These are phyloP conservation scores for Mimosa bimucronata DNA, from an alignment of 306 rosid genomes.

Conservation along the genomic window DNA sequence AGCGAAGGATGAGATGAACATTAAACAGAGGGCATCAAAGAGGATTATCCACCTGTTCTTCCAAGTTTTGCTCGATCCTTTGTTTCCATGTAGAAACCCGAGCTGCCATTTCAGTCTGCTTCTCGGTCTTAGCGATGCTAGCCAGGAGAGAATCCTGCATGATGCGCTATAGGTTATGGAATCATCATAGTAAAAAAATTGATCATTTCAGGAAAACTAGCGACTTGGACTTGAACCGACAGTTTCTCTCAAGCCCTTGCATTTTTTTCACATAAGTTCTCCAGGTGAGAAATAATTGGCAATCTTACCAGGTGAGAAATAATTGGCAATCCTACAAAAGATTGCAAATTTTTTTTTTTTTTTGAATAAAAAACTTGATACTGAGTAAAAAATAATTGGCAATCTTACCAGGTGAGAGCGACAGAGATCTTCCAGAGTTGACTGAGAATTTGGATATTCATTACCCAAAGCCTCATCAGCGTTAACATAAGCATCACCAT, in stretches of 20 bases:
- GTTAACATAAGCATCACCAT: slow-evolving; percentile 46
- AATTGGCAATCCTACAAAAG: too few relatives aligned
- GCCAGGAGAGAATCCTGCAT: slow-evolving; percentile 83
- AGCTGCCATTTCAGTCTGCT: slow-evolving; percentile 83
- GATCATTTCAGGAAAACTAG: slow-evolving; percentile 14
- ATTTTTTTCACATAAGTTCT: not conserved
- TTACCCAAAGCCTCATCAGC: slow-evolving; percentile 51
- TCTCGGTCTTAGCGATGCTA: slow-evolving; percentile 85
- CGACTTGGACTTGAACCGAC: not conserved
- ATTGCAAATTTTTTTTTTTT: not conserved
- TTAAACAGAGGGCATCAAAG: slow-evolving; percentile 12
- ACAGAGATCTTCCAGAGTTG: slow-evolving; percentile 86
- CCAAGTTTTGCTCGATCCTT: slow-evolving; percentile 78
- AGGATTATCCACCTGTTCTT: slow-evolving; percentile 77
- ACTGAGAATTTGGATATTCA: slow-evolving; percentile 59
- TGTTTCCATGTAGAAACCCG: slow-evolving; percentile 94
- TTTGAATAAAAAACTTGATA: not conserved
- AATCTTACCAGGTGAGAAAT: slow-evolving; percentile 90
- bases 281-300: too few relatives aligned
- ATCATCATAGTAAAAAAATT: slow-evolving; percentile 1
- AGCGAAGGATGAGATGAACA: not conserved
- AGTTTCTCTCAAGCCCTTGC: slow-evolving; percentile 16
- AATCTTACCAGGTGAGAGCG: slow-evolving; percentile 91
- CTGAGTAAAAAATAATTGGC: slow-evolving; percentile 4
- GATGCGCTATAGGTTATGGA: slow-evolving; percentile 24